These are phyloP conservation scores for Barnettozyma salicaria DNA, from an alignment of 805 yeast genomes.

Conservation along the genomic window DNA sequence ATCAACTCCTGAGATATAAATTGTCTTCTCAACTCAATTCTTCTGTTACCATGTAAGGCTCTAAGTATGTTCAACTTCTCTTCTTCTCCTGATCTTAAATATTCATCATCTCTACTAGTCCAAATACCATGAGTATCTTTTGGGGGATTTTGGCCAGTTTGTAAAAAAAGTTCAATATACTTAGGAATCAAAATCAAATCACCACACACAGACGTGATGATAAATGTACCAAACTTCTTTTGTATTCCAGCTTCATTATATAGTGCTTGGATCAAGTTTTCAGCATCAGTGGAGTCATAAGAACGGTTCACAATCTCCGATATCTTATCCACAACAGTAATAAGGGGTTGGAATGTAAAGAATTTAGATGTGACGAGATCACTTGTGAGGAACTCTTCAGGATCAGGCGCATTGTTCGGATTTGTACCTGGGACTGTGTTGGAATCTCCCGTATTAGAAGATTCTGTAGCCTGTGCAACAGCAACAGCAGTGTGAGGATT, in stretches of 20 bases:
- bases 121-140: conserved; percentile 38
- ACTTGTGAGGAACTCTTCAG: conserved; percentile 31
- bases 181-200: conserved; percentile 38
- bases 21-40: conserved; percentile 37
- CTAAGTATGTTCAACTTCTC: conserved; percentile 30
- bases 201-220: conserved; percentile 39
- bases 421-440: too few relatives aligned
- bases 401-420: too few relatives aligned
- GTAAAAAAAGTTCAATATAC: conserved; percentile 35
- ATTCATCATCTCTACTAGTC: conserved; percentile 39
- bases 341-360: conserved; percentile 30
- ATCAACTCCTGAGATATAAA: conserved; percentile 34
- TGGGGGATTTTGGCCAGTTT: conserved; percentile 38
- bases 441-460: conserved; percentile 2
- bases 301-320: conserved; percentile 35
- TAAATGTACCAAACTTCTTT: conserved; percentile 36
- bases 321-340: conserved; percentile 30
- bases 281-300: conserved; percentile 38
- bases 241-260: conserved; percentile 38
- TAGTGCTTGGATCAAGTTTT: conserved; percentile 35
- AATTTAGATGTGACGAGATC: conserved; percentile 32
- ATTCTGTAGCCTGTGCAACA: conserved; percentile 25
- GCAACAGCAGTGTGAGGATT: conserved; percentile 19
- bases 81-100: conserved; percentile 29
- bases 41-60: conserved; percentile 35